Percentiles rank a stretch among this genome's conserved stretches.
Evolutionary conservation across 371 early-diverging fungal species (phyloP).

Genomic region (Syncephalis plumigaleata): DNA sequence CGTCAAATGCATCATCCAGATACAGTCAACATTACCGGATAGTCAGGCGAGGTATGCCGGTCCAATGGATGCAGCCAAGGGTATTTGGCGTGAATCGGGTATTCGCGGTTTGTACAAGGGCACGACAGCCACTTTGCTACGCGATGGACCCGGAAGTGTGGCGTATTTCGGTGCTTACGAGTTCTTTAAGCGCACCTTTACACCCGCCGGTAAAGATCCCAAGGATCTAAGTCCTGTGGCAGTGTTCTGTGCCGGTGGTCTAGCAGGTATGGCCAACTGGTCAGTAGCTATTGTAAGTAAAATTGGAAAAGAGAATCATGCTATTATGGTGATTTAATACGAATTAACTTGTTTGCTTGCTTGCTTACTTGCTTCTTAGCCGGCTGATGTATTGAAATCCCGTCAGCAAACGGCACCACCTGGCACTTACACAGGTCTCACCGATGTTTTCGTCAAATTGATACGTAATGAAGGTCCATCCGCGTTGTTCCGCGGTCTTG

Average conservation of each 20-base stretch:
- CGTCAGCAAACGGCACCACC: conserved; percentile 89
- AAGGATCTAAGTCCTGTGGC: conserved; percentile 55
- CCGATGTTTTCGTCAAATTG: conserved; percentile 63
- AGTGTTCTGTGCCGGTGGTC: conserved; percentile 89
- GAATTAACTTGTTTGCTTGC: too few species aligned
- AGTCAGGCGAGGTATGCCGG: conserved; percentile 51
- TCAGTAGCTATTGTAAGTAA: conserved; percentile 18
- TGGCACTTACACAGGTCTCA: conserved; percentile 74
- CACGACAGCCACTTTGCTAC: conserved; percentile 80
- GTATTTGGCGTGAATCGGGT: conserved; percentile 62
- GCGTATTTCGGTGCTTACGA: conserved; percentile 97
- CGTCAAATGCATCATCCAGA: conserved; percentile 88
- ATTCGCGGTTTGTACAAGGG: conserved; percentile 77
- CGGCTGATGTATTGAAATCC: conserved; percentile 94
- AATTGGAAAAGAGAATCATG: too few species aligned
- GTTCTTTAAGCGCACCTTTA: conserved; percentile 60
- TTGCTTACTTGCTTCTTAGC: too few species aligned
- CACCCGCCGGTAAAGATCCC: conserved; percentile 48
- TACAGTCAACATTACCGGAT: conserved; percentile 24
- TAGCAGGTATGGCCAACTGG: conserved; percentile 36
- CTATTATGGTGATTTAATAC: too few species aligned
- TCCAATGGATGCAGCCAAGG: conserved; percentile 56
- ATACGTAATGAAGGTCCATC: conserved; percentile 73
- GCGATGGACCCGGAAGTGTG: conserved; percentile 89
- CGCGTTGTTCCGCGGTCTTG: conserved; percentile 92